Conservation (phyloP, 2,329 filamentous ascomycete genomes). For the Fusarium papillatum region DNA sequence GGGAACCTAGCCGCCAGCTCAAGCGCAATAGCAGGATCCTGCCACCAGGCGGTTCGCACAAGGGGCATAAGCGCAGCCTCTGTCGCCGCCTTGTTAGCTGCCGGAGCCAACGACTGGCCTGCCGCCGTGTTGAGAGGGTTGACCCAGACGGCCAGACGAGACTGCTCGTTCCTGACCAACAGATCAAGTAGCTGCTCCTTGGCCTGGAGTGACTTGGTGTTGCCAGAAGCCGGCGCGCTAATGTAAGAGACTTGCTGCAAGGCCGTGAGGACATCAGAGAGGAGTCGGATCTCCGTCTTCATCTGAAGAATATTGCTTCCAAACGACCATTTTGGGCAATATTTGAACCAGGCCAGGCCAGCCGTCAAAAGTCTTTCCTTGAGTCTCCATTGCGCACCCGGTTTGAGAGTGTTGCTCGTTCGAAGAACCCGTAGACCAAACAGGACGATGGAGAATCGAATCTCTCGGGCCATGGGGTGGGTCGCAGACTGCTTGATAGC, state of each 20-base stretch:
- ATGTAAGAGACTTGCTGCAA: conserved; percentile 75
- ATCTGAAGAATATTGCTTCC: conserved; percentile 94
- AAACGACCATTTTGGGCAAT: conserved; percentile 91
- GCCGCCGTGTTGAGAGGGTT: conserved; percentile 77
- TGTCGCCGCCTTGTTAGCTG: conserved; percentile 53
- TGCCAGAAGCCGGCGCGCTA: conserved; percentile 64
- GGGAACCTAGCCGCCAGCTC: conserved; percentile 86
- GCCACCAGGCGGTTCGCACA: conserved; percentile 87
- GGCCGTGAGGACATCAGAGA: conserved; percentile 79
- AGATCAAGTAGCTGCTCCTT: conserved; percentile 89
- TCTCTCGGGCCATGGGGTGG: conserved; percentile 91
- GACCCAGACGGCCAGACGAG: conserved; percentile 90
- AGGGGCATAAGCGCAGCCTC: conserved; percentile 71
- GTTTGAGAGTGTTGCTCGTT: conserved; percentile 76
- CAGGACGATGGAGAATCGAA: conserved; percentile 90
- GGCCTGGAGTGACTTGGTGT: conserved; percentile 75
- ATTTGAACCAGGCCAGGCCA: conserved; percentile 89
- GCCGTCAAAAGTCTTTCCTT: conserved; percentile 93
- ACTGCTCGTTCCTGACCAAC: conserved; percentile 87
- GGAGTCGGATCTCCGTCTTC: conserved; percentile 89
- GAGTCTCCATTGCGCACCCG: conserved; percentile 79
- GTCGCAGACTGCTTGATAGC: conserved; percentile 78
- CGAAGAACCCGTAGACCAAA: conserved; percentile 85
- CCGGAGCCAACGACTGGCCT: conserved; percentile 53
- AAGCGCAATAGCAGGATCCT: conserved; percentile 89